Conservation (phyloP, 345 rosid genomes). For the Salix caprea region DNA sequence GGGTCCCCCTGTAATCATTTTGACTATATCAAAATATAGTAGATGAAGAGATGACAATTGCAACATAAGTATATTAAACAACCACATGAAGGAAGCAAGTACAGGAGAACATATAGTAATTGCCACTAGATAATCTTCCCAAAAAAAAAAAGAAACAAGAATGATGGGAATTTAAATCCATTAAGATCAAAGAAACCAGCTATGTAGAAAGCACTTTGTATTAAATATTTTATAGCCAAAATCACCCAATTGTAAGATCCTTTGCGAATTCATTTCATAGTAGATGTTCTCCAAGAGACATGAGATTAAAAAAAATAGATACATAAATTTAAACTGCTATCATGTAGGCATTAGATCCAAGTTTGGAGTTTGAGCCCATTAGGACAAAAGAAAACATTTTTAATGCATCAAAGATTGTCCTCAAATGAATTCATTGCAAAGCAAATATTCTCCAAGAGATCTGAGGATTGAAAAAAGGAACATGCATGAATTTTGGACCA, state of each 20-base stretch:
- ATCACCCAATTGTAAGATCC: no score
- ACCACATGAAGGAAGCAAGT: neutral
- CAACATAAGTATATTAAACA: neutral
- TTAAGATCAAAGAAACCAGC: no score
- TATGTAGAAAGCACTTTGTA: no score
- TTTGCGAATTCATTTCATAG: no score
- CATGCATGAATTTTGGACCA: neutral
- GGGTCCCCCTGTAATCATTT: slow-evolving; percentile 62
- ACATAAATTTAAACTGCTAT: no score
- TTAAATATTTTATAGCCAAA: no score
- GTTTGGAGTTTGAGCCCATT: no score
- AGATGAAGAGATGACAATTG: neutral
- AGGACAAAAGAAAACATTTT: no score
- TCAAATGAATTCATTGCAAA: neutral
- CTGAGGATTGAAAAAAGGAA: neutral
- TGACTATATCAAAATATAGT: neutral
- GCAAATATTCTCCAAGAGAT: neutral
- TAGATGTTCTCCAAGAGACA: no score
- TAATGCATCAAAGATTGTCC: no score
- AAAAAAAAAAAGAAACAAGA: neutral
- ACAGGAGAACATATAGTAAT: neutral
- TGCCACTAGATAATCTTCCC: neutral
- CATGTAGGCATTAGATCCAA: no score
- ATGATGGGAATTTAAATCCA: neutral
- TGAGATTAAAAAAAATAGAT: no score